Conservation (phyloP, 305 asterid genomes). For the Fraxinus velutina region DNA sequence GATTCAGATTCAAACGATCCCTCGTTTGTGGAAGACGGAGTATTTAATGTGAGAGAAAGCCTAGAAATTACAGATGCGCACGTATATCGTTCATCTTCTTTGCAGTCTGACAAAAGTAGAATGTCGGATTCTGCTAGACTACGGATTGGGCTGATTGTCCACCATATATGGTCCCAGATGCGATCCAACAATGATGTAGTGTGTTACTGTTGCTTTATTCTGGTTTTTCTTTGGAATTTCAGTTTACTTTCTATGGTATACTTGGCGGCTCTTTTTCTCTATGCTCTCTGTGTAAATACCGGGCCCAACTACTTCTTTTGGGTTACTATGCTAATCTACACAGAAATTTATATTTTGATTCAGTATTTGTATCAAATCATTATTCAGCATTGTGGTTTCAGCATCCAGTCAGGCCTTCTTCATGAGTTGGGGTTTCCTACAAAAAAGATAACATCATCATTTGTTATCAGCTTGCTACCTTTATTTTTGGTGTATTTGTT, state of each 20-base stretch:
- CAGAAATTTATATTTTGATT: constrained; percentile 72
- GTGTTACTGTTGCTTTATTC: constrained; percentile 85
- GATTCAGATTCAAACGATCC: constrained; percentile 70
- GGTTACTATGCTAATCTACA: constrained; percentile 84
- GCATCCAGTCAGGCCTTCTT: constrained; percentile 64
- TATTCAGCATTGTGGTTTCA: constrained; percentile 96
- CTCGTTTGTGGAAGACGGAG: constrained; percentile 41
- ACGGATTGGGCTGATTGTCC: constrained; percentile 72
- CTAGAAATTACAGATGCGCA: constrained; percentile 26
- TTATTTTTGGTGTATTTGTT: constrained; percentile 80
- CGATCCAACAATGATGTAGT: constrained; percentile 84
- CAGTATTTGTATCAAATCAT: constrained; percentile 86
- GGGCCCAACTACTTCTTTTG: constrained; percentile 91
- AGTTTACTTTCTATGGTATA: constrained; percentile 94
- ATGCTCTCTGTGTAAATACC: constrained; percentile 89
- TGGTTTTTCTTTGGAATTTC: constrained; percentile 94
- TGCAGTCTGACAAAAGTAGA: constrained; percentile 74
- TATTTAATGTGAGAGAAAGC: constrained; percentile 31
- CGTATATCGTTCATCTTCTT: constrained; percentile 52
- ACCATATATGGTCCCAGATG: constrained; percentile 85
- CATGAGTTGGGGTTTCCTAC: constrained; percentile 80
- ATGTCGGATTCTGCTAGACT: constrained; percentile 64
- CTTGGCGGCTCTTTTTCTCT: constrained; percentile 80
- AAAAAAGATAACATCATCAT: constrained; percentile 67
- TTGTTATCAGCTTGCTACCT: constrained; percentile 82